These are phyloP conservation scores for Pestalotiopsis sp. DNA, from an alignment of 2,329 filamentous ascomycete genomes.

Conservation along the genomic window DNA sequence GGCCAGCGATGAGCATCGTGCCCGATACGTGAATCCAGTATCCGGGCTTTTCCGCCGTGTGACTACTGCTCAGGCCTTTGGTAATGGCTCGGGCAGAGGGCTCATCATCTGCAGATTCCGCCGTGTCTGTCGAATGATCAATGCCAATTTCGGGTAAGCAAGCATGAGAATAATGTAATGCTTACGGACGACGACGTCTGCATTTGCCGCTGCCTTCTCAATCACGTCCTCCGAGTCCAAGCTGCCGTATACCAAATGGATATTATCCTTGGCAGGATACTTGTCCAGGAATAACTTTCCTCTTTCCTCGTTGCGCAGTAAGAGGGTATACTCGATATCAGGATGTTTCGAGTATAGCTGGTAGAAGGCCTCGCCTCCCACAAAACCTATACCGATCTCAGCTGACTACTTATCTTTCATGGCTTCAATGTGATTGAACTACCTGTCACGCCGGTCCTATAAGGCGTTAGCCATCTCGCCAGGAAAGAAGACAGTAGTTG, in stretches of 20 bases:
- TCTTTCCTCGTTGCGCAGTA: slow-evolving; percentile 48
- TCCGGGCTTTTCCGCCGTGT: slow-evolving; percentile 43
- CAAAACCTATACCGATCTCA: slow-evolving; percentile 41
- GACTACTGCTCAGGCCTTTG: slow-evolving; percentile 43
- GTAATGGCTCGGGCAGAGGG: slow-evolving; percentile 44
- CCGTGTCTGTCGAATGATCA: slow-evolving; percentile 39
- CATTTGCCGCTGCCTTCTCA: slow-evolving; percentile 50
- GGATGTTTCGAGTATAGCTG: slow-evolving; percentile 42
- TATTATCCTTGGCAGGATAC: slow-evolving; percentile 39
- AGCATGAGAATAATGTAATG: slow-evolving; percentile 14
- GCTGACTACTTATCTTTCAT: neutral
- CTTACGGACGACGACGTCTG: slow-evolving; percentile 52
- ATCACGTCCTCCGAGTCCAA: slow-evolving; percentile 46
- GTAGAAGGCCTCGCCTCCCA: slow-evolving; percentile 52
- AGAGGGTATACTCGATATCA: slow-evolving; percentile 44
- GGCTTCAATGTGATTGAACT: neutral
- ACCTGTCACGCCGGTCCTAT: slow-evolving; percentile 47
- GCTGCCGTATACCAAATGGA: slow-evolving; percentile 48
- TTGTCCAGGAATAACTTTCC: slow-evolving; percentile 41
- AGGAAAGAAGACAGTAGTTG: too few species aligned
- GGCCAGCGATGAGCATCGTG: slow-evolving; percentile 47
- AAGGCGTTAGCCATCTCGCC: neutral
- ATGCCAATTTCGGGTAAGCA: neutral
- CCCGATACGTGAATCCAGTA: slow-evolving; percentile 54
- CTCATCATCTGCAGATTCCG: slow-evolving; percentile 46